These are phyloP conservation scores for Pythium myriotylum DNA, from an alignment of 352 stramenopile species.

Conservation along the genomic window DNA sequence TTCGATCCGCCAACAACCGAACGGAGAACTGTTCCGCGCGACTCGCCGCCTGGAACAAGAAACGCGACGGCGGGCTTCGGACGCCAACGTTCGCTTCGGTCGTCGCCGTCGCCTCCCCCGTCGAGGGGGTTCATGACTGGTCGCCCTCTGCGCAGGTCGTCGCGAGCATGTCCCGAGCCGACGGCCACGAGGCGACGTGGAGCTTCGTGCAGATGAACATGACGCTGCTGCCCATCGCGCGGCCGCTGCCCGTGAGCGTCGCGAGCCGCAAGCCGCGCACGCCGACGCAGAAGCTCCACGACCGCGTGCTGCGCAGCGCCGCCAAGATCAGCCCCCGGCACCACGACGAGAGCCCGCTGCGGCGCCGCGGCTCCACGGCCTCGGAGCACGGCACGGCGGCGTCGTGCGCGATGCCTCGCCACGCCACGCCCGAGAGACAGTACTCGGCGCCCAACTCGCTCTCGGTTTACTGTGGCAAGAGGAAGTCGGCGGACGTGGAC, in stretches of 20 bases:
- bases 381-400: slow-evolving; percentile 9
- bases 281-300: slow-evolving; percentile 63
- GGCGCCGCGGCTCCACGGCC: slow-evolving; percentile 18
- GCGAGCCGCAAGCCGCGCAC: slow-evolving; percentile 58
- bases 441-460: slow-evolving; percentile 18
- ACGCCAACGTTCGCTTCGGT: no score
- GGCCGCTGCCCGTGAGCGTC: slow-evolving; percentile 59
- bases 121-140: no score
- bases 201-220: slow-evolving; percentile 90
- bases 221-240: slow-evolving; percentile 75
- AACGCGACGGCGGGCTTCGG: slow-evolving; percentile 1
- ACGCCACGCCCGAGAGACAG: slow-evolving; percentile 6
- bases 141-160: no score
- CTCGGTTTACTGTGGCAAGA: slow-evolving; percentile 11
- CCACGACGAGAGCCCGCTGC: slow-evolving; percentile 33
- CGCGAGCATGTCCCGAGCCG: no score
- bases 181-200: slow-evolving; percentile 44
- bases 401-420: slow-evolving; percentile 11
- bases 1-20: neutral
- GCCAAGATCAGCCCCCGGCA: slow-evolving; percentile 72
- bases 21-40: slow-evolving; percentile 6
- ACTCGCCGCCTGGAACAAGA: slow-evolving; percentile 5
- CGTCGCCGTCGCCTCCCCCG: no score
- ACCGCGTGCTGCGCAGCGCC: slow-evolving; percentile 47
- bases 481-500: slow-evolving; percentile 23